Conservation (phyloP, 1,139 yeast species). For the Spathaspora sp. region DNA sequence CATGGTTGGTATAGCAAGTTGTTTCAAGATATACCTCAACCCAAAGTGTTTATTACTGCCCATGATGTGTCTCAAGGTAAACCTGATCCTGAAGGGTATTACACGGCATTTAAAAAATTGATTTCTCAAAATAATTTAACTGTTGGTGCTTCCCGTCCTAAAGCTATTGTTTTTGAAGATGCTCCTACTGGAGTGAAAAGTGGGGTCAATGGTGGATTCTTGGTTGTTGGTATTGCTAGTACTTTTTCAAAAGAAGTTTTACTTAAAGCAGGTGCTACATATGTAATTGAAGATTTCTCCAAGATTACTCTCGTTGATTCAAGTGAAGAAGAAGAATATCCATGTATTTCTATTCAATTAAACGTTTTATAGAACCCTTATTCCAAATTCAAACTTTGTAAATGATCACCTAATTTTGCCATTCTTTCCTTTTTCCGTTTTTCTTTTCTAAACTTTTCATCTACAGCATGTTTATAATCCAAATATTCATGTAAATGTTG, state of each 20-base stretch:
- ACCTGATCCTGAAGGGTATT: slow-evolving; percentile 21
- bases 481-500: slow-evolving; percentile 16
- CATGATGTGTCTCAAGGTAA: slow-evolving; percentile 17
- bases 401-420: slow-evolving; percentile 30
- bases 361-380: slow-evolving; percentile 1
- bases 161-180: slow-evolving; percentile 22
- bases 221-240: slow-evolving; percentile 21
- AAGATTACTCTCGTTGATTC: slow-evolving; percentile 10
- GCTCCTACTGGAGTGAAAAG: slow-evolving; percentile 22
- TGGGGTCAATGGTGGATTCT: slow-evolving; percentile 21
- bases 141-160: background rate
- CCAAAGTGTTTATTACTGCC: slow-evolving; percentile 22
- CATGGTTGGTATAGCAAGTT: slow-evolving; percentile 19
- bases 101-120: slow-evolving; percentile 14
- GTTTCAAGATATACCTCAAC: slow-evolving; percentile 12
- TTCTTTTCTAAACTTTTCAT: slow-evolving; percentile 34
- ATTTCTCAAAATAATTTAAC: slow-evolving; percentile 4
- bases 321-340: slow-evolving; percentile 3
- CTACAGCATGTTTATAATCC: slow-evolving; percentile 19
- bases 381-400: slow-evolving; percentile 23
- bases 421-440: slow-evolving; percentile 36
- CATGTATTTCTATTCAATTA: slow-evolving; percentile 4
- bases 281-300: slow-evolving; percentile 18
- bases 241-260: slow-evolving; percentile 18
- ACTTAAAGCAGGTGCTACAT: slow-evolving; percentile 21